Conservation (phyloP, 1,284 basidiomycete genomes). For the Puccinia coronata region DNA sequence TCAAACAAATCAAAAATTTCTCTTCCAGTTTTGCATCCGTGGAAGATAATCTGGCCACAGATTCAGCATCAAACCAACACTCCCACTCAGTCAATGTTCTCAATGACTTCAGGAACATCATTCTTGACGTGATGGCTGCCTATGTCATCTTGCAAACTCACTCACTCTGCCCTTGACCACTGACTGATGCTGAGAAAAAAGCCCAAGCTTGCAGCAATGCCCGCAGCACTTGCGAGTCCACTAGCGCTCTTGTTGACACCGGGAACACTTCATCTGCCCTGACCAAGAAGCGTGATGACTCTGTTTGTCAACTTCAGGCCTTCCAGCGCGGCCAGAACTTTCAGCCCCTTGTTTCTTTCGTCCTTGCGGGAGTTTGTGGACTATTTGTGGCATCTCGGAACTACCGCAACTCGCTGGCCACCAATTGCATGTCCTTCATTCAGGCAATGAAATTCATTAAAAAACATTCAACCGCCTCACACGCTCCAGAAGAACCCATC, state of each 20-base stretch:
- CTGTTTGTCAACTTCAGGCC: neutral
- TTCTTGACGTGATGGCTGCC: too few species aligned
- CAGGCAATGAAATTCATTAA: too few species aligned
- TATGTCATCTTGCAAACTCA: constrained; percentile 7
- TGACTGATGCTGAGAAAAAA: neutral
- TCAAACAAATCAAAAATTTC: neutral
- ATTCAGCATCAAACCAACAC: neutral
- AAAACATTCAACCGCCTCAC: neutral
- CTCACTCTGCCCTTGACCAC: neutral
- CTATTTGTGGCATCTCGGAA: neutral
- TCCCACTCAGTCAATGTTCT: neutral
- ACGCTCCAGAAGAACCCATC: too few species aligned
- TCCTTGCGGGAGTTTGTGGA: neutral
- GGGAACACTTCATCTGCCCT: neutral
- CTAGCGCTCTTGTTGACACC: neutral
- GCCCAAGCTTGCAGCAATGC: neutral
- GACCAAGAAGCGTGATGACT: neutral
- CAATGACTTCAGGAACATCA: neutral
- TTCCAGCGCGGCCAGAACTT: neutral
- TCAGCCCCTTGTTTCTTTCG: neutral
- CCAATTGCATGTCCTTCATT: too few species aligned
- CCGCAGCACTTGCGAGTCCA: neutral
- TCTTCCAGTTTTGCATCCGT: too few species aligned
- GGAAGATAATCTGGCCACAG: neutral
- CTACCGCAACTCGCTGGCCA: neutral